These are phyloP conservation scores for Trichosporon sp. DNA, from an alignment of 1,284 basidiomycete species.

Conservation along the genomic window DNA sequence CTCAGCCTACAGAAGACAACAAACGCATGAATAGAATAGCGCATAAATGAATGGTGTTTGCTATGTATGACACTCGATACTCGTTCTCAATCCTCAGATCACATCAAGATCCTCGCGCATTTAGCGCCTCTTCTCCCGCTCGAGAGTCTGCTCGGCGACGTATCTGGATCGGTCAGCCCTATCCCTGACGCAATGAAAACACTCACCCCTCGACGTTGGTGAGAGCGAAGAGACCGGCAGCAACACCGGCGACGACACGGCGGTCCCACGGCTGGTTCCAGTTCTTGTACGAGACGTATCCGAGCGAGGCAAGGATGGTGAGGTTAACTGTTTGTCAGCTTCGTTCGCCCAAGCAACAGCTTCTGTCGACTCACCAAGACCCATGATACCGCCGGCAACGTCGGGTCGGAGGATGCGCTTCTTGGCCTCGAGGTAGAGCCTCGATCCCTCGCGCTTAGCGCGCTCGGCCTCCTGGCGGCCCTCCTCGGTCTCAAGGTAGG, in stretches of 20 bases:
- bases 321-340: slow-evolving; percentile 58
- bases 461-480: slow-evolving; percentile 59
- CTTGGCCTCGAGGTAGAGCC: slow-evolving; percentile 58
- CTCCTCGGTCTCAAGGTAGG: slow-evolving; percentile 59
- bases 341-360: neutral
- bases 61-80: neutral
- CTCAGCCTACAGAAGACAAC: neutral
- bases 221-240: slow-evolving; percentile 62
- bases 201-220: slow-evolving; percentile 68
- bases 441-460: slow-evolving; percentile 61
- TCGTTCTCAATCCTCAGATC: neutral
- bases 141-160: neutral
- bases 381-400: slow-evolving; percentile 65
- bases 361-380: slow-evolving; percentile 56
- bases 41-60: slow-evolving; percentile 8
- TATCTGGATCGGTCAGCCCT: neutral
- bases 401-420: slow-evolving; percentile 64
- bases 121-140: slow-evolving; percentile 11
- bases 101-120: neutral
- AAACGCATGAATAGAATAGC: neutral
- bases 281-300: slow-evolving; percentile 64
- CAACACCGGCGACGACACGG: slow-evolving; percentile 60
- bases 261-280: slow-evolving; percentile 72
- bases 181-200: neutral
- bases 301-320: slow-evolving; percentile 62